These are phyloP conservation scores for Cicer chorassanicum DNA, from an alignment of 306 rosid species.

Conservation along the genomic window DNA sequence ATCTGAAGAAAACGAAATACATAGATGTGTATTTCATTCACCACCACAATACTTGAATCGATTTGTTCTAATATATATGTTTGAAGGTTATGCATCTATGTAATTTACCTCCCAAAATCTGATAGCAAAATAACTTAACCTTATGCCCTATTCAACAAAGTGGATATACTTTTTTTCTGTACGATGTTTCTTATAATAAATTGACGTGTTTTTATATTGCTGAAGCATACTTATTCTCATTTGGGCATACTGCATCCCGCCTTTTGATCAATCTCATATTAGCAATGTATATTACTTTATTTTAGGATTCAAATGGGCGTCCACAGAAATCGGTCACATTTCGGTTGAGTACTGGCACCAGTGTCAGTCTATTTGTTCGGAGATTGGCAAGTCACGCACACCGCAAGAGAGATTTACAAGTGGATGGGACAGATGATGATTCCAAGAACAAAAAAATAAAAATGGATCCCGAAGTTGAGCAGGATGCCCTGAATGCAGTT, in stretches of 20 bases:
- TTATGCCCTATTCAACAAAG: slow-evolving; percentile 6
- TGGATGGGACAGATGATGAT: slow-evolving; percentile 41
- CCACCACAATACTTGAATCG: not conserved
- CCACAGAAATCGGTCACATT: slow-evolving; percentile 63
- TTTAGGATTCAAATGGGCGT: slow-evolving; percentile 67
- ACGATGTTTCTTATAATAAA: not conserved
- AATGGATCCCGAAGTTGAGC: slow-evolving; percentile 47
- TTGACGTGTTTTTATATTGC: slow-evolving; percentile 23
- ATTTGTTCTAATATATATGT: slow-evolving; percentile 21
- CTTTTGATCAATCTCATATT: slow-evolving; percentile 15
- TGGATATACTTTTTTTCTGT: slow-evolving; percentile 15
- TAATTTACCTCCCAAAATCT: slow-evolving; percentile 11
- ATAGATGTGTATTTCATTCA: slow-evolving; percentile 11
- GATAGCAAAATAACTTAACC: slow-evolving; percentile 6
- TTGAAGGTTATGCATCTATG: not conserved
- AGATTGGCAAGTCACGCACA: slow-evolving; percentile 49
- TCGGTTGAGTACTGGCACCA: slow-evolving; percentile 46
- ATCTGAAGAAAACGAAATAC: slow-evolving; percentile 26
- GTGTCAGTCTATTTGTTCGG: slow-evolving; percentile 54
- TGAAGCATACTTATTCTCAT: not conserved
- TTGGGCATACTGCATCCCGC: not conserved
- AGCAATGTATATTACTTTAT: slow-evolving; percentile 27
- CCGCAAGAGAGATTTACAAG: slow-evolving; percentile 59
- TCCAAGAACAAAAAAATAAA: slow-evolving; percentile 69
- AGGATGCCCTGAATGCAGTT: not conserved